Evolutionary conservation across 257 asterid genomes (phyloP).

Genomic region (Orobanche coerulescens): DNA sequence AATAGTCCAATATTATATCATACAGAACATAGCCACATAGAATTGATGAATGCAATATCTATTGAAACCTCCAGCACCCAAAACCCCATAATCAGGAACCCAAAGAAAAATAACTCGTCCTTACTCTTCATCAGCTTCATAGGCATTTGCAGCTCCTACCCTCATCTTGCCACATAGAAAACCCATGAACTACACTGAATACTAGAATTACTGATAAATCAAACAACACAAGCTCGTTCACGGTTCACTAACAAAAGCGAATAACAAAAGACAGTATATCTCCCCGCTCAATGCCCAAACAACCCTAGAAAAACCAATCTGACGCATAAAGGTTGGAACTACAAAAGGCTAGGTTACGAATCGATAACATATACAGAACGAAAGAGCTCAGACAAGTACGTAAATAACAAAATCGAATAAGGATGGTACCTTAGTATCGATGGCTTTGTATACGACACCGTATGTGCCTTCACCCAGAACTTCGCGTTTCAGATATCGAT

Average conservation of each 20-base stretch:
- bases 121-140: neutral
- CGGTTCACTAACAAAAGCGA: neutral
- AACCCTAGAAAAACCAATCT: slow-evolving; percentile 14
- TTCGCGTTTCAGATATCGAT: slow-evolving; percentile 77
- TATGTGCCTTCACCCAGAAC: slow-evolving; percentile 90
- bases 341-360: neutral
- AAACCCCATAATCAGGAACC: neutral
- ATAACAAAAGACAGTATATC: neutral
- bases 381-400: neutral
- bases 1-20: neutral
- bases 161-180: neutral
- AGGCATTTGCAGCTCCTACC: neutral
- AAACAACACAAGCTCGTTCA: neutral
- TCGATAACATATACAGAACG: slow-evolving; percentile 13
- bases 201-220: neutral
- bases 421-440: slow-evolving; percentile 64
- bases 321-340: neutral
- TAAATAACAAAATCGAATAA: neutral
- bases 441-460: slow-evolving; percentile 88
- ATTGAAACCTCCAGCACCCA: slow-evolving; percentile 1
- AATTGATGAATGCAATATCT: neutral
- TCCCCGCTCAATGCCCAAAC: neutral
- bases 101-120: neutral
- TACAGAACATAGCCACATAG: neutral
- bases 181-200: neutral